Percentiles rank a stretch among this genome's conserved stretches.
Evolutionary conservation across 305 asterid species (phyloP).

Genomic region (Fraxinus albicans): DNA sequence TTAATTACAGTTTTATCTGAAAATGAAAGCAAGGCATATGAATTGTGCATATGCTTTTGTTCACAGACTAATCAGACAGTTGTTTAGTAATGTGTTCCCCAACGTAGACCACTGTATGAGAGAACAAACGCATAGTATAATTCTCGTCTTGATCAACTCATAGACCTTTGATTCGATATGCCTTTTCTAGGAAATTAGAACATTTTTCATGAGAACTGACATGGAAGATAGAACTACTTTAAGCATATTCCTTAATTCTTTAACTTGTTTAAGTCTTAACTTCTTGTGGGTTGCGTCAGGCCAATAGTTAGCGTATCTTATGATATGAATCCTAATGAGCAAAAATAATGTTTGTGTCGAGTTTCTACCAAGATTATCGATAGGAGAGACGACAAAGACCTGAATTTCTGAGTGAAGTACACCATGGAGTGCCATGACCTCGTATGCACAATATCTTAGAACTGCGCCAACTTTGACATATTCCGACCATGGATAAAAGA

Average conservation of each 20-base stretch:
- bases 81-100: slow-evolving; percentile 1
- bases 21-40: neutral
- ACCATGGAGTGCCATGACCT: slow-evolving; percentile 79
- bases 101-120: neutral
- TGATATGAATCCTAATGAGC: neutral
- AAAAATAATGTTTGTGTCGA: neutral
- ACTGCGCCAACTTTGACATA: slow-evolving; percentile 69
- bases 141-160: slow-evolving; percentile 8
- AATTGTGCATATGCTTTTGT: slow-evolving; percentile 19
- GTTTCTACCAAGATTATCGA: neutral
- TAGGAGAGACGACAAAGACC: slow-evolving; percentile 29
- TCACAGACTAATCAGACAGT: slow-evolving; percentile 17
- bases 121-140: slow-evolving; percentile 20
- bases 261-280: neutral
- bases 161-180: neutral
- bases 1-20: neutral
- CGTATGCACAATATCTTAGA: slow-evolving; percentile 60
- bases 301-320: neutral
- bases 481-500: slow-evolving; percentile 72
- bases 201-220: neutral
- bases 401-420: slow-evolving; percentile 73
- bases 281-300: neutral
- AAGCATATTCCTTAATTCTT: slow-evolving; percentile 7
- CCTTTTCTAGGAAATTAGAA: neutral
- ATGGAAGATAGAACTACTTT: neutral